These are phyloP conservation scores for Cyberlindnera maritima DNA, from an alignment of 805 yeast genomes.

Conservation along the genomic window DNA sequence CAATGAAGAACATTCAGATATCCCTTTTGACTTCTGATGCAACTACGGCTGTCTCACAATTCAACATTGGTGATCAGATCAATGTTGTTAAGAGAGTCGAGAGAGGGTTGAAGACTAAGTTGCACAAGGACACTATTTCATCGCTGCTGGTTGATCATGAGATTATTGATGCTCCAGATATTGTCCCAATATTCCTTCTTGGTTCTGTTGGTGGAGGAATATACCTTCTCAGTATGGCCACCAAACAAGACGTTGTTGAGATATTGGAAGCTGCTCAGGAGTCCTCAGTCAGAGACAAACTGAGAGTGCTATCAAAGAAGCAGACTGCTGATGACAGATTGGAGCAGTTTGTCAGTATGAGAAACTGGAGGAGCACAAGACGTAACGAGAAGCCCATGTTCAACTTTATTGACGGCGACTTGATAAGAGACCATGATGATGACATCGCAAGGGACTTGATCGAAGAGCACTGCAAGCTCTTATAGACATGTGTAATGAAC, in stretches of 20 bases:
- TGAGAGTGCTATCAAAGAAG: conserved; percentile 7
- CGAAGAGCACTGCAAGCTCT: conserved; percentile 5
- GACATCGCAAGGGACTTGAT: conserved; percentile 6
- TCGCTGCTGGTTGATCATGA: conserved; percentile 1
- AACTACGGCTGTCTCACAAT: conserved; percentile 10
- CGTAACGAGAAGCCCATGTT: conserved; percentile 1
- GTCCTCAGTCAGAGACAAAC: conserved; percentile 1
- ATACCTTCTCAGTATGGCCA: conserved; percentile 21
- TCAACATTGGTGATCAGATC: conserved; percentile 24
- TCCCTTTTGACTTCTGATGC: conserved; percentile 1
- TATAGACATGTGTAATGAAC: neutral
- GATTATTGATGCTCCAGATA: conserved; percentile 1
- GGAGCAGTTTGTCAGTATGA: conserved; percentile 2
- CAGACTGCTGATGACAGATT: conserved; percentile 1
- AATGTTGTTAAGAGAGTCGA: conserved; percentile 22
- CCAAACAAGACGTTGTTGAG: neutral
- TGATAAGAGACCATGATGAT: conserved; percentile 11
- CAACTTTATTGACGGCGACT: conserved; percentile 21
- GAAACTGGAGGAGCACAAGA: conserved; percentile 6
- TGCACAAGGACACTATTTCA: neutral
- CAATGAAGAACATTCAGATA: conserved; percentile 16
- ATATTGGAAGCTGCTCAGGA: conserved; percentile 7
- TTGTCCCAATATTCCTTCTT: conserved; percentile 22
- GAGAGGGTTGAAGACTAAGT: neutral
- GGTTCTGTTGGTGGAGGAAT: conserved; percentile 29